These are phyloP conservation scores for Podaxis carcinomalis DNA, from an alignment of 768 basidiomycete genomes.

Conservation along the genomic window DNA sequence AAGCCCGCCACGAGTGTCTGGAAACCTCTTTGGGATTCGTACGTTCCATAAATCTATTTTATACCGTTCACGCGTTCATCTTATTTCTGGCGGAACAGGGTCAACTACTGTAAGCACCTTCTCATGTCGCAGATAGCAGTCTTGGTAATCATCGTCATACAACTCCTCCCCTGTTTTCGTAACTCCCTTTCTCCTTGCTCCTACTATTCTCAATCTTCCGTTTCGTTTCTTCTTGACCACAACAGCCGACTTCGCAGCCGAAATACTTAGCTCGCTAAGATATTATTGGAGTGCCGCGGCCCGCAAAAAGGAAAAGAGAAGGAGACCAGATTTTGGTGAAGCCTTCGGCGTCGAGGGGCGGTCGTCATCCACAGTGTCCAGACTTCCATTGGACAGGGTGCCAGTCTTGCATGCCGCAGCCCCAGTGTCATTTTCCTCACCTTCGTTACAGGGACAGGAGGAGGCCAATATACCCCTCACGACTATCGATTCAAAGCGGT, in stretches of 20 bases:
- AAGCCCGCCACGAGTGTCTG: constrained; percentile 48
- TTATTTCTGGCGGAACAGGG: constrained; percentile 15
- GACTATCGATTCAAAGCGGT: not conserved
- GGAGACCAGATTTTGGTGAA: constrained; percentile 27
- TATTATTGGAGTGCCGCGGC: constrained; percentile 40
- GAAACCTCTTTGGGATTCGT: constrained; percentile 72
- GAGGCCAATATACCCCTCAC: constrained; percentile 1
- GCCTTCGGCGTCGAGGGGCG: constrained; percentile 31
- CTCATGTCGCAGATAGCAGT: not conserved
- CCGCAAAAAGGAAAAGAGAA: not conserved
- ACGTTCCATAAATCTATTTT: constrained; percentile 25
- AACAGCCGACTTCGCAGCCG: constrained; percentile 59
- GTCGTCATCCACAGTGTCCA: not conserved
- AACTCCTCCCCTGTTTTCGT: not conserved
- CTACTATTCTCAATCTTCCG: not conserved
- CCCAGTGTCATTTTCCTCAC: not conserved
- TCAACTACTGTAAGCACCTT: constrained; percentile 25
- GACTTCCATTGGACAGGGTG: not conserved
- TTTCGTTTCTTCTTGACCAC: not conserved
- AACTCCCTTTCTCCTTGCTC: not conserved
- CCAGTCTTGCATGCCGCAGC: not conserved
- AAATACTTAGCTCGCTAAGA: constrained; percentile 58
- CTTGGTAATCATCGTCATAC: not conserved
- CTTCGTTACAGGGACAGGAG: not conserved
- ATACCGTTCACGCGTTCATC: not conserved